A percentile compares a stretch with the other conserved stretches of the same genome.
These are phyloP conservation scores for Crithidia fasciculata DNA, from an alignment of 208 protist species.

Conservation along the genomic window DNA sequence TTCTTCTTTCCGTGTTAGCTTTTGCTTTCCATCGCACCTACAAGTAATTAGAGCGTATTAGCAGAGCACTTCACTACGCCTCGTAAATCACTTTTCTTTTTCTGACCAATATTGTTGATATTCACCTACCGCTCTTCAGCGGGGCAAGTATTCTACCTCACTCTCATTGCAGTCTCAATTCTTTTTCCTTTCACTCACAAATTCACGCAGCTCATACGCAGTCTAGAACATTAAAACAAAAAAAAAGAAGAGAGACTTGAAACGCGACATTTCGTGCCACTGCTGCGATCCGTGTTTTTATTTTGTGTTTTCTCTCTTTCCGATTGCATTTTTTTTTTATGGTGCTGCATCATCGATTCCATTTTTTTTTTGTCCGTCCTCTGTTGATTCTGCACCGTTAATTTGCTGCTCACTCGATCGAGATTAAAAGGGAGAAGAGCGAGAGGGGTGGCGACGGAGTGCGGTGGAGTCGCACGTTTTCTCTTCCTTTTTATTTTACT, in stretches of 20 bases:
- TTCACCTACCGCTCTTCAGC: no score
- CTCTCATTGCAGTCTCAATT: neutral
- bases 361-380: neutral
- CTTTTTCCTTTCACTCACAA: neutral
- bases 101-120: no score
- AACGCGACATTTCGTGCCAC: no score
- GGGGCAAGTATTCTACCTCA: no score
- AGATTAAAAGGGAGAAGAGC: no score
- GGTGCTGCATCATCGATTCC: neutral
- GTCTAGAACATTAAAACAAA: neutral
- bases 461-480: neutral
- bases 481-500: neutral
- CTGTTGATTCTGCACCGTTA: neutral
- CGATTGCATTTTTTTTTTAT: constrained; percentile 4
- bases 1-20: constrained; percentile 5
- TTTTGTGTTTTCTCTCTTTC: neutral
- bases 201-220: neutral
- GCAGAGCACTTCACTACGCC: no score
- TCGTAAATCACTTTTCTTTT: neutral
- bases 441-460: no score
- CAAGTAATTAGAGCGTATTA: no score
- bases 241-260: neutral
- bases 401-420: no score
- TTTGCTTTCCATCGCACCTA: neutral
- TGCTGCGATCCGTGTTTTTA: no score